Evolutionary conservation across 225 moss, liverwort and hornwort species (phyloP).

Genomic region (Marchantia polymorpha): DNA sequence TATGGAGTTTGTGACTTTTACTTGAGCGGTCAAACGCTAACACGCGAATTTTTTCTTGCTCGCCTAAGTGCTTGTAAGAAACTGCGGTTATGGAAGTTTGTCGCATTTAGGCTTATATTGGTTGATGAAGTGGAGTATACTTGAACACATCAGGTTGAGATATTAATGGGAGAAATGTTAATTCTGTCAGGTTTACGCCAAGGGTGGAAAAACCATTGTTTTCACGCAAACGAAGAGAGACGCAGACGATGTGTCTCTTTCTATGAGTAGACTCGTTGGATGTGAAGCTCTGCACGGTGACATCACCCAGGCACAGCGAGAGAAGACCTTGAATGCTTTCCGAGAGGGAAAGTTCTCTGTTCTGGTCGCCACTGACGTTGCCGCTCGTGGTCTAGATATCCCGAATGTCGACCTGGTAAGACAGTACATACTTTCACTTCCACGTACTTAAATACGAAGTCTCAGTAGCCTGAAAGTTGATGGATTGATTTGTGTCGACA

Average conservation of each 20-base stretch:
- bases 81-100: too few relatives aligned
- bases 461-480: too few relatives aligned
- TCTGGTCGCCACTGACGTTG: constrained; percentile 97
- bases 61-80: not conserved
- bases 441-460: too few relatives aligned
- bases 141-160: too few relatives aligned
- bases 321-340: constrained; percentile 90
- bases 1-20: constrained; percentile 25
- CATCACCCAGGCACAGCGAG: constrained; percentile 80
- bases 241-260: constrained; percentile 85
- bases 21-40: not conserved
- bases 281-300: constrained; percentile 98
- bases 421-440: not conserved
- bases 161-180: too few relatives aligned
- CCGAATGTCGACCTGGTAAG: constrained; percentile 92
- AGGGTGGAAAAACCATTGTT: constrained; percentile 87
- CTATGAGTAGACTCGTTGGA: constrained; percentile 77
- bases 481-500: too few relatives aligned
- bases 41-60: not conserved
- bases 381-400: constrained; percentile 87
- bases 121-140: too few relatives aligned
- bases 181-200: constrained; percentile 63
- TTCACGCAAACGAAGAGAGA: constrained; percentile 98
- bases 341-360: constrained; percentile 81
- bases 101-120: too few relatives aligned